Base-by-base conservation (phyloP, 805 yeast genomes). In the Grigorovia jiainica region DNA sequence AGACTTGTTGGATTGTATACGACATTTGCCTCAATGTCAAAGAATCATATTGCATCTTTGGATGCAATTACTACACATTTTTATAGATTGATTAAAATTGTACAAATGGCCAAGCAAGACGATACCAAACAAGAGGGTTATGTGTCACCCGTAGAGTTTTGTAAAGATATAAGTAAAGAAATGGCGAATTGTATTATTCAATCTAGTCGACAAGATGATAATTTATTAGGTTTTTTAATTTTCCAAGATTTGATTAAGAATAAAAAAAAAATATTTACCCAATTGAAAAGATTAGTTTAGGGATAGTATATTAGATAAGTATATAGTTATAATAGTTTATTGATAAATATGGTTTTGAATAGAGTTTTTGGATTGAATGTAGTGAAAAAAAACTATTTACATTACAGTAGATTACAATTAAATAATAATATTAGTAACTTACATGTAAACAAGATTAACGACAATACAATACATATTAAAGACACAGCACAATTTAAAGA, bases 1-100 rank as follows among this genome's bases (percentile, higher is more conserved):
- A 68, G 94, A 43, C 63, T 81, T 11, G 71, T 68, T 38, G 87
- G 87, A 0, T 61, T 85, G 39, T 80, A 75, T 31, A 81, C 78
- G 45, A 75, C 82, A 0, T 66, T 86, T 43, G 68, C 75, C 3
- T 82, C 82, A 43, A 67, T 86, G 41, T 78, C 87, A 17, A 75
- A 79, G 40, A 71, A 82, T 36, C 82, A 81, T 52, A 66, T 85
- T 34, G 90, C 94, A 1, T 82, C 94, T 0, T 68, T 86, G 41
- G 89, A 82, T 57, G 87, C 89, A 1, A 61, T 86, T n/a, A 72
- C 80, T 31, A 78, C 87, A 2, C 95, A 86, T 60, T 73, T 86
- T 57, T 71, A 72, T 40, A 68, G 94, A 37, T 63, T 86, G 43
- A 72, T 80, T 23, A 61, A 72, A 19, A 73, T 76, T 25, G 60